Evolutionary conservation across 164 flowering plant species (phyloP).

Genomic region (Vitis labrusca): DNA sequence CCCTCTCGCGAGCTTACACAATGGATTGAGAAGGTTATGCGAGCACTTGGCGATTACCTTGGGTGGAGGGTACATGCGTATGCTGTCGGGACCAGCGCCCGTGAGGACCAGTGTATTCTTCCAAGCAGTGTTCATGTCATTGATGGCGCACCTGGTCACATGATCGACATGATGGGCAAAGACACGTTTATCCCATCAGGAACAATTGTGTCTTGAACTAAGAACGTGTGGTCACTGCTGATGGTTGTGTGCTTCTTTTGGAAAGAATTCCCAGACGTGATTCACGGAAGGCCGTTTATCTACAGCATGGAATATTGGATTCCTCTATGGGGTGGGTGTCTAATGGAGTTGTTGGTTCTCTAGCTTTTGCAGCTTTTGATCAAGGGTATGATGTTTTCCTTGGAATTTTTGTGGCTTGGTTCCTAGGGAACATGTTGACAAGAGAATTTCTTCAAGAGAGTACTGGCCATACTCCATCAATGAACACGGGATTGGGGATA

Average conservation of each 20-base stretch:
- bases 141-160: too few species aligned
- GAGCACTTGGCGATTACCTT: too few species aligned
- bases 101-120: too few species aligned
- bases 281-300: slow-evolving; percentile 77
- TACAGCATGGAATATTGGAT: slow-evolving; percentile 93
- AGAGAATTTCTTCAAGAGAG: slow-evolving; percentile 77
- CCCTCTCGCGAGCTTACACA: too few species aligned
- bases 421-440: slow-evolving; percentile 89
- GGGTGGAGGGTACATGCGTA: too few species aligned
- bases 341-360: slow-evolving; percentile 98
- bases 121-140: too few species aligned
- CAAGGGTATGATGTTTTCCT: slow-evolving; percentile 99
- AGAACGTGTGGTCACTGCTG: too few species aligned
- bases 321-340: slow-evolving; percentile 99
- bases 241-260: not conserved
- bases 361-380: slow-evolving; percentile 98
- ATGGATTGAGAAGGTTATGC: too few species aligned
- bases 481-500: slow-evolving; percentile 89
- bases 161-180: too few species aligned
- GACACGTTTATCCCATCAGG: too few species aligned
- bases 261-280: slow-evolving; percentile 56
- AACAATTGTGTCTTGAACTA: too few species aligned
- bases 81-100: too few species aligned
- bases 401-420: slow-evolving; percentile 93
- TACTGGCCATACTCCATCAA: slow-evolving; percentile 93